Evolutionary conservation across 345 rosid species (phyloP).

Genomic region (Jatropha curcas): DNA sequence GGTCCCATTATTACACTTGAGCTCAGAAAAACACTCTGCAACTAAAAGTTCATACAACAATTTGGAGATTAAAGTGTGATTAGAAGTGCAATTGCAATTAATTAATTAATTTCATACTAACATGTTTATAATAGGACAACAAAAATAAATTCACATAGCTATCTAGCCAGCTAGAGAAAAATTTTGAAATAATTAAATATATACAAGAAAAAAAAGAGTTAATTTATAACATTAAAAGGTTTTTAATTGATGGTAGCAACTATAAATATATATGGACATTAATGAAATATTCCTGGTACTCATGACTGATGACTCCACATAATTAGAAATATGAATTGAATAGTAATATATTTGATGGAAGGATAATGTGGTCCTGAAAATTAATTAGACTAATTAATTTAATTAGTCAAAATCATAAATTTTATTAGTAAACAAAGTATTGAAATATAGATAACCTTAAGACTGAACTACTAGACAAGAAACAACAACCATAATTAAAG

Average conservation of each 20-base stretch:
- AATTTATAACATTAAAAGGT: too few species aligned
- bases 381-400: too few species aligned
- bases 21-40: constrained; percentile 43
- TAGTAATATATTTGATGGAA: neutral
- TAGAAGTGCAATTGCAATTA: neutral
- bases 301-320: neutral
- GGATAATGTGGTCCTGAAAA: neutral
- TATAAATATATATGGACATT: neutral
- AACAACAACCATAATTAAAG: neutral
- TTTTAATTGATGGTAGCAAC: neutral
- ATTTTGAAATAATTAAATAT: too few species aligned
- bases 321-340: too few species aligned
- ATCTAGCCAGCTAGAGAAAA: too few species aligned
- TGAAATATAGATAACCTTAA: neutral
- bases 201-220: too few species aligned
- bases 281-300: neutral
- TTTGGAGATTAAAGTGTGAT: neutral
- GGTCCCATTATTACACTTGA: constrained; percentile 32
- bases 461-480: neutral
- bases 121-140: neutral
- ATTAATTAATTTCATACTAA: neutral
- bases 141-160: neutral
- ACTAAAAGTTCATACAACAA: constrained; percentile 22
- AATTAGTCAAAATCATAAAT: neutral
- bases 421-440: neutral